Conservation (phyloP, 2,329 filamentous ascomycete genomes). For the Boeremia exigua region DNA sequence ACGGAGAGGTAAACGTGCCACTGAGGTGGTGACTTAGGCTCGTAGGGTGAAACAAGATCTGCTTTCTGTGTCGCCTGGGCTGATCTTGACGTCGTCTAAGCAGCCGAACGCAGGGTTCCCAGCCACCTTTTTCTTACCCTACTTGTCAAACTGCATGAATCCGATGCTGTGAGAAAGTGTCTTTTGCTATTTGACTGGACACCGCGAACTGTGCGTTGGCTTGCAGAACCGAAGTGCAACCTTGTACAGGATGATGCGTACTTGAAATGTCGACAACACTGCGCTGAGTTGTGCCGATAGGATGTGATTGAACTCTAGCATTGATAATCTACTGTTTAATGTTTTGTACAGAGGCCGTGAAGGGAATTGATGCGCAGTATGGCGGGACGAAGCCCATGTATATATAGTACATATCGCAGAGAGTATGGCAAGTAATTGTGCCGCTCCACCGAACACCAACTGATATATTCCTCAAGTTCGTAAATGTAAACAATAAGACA, state of each 20-base stretch:
- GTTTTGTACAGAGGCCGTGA: slow-evolving; percentile 49
- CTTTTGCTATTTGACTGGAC: slow-evolving; percentile 33
- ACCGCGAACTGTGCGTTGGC: slow-evolving; percentile 28
- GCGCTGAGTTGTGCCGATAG: slow-evolving; percentile 23
- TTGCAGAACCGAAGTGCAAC: slow-evolving; percentile 37
- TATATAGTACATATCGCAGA: slow-evolving; percentile 44
- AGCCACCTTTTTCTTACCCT: slow-evolving; percentile 27
- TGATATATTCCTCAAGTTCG: slow-evolving; percentile 38
- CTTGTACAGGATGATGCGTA: slow-evolving; percentile 25
- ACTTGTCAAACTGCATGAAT: slow-evolving; percentile 37
- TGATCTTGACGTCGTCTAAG: slow-evolving; percentile 23
- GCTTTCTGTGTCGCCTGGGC: slow-evolving; percentile 36
- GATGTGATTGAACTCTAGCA: slow-evolving; percentile 31
- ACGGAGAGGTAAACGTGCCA: slow-evolving; percentile 25
- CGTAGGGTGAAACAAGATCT: slow-evolving; percentile 39
- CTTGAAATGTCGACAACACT: slow-evolving; percentile 3
- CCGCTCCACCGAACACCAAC: slow-evolving; percentile 10
- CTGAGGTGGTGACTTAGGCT: slow-evolving; percentile 22
- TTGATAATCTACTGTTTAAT: slow-evolving; percentile 43
- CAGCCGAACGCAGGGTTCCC: slow-evolving; percentile 19
- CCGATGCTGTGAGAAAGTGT: slow-evolving; percentile 24
- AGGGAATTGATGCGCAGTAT: slow-evolving; percentile 24
- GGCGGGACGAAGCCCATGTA: slow-evolving; percentile 33
- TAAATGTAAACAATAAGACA: slow-evolving; percentile 46
- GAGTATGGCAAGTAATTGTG: slow-evolving; percentile 18